Evolutionary conservation across 805 yeast species (phyloP).

Genomic region (Ogataea neopini): DNA sequence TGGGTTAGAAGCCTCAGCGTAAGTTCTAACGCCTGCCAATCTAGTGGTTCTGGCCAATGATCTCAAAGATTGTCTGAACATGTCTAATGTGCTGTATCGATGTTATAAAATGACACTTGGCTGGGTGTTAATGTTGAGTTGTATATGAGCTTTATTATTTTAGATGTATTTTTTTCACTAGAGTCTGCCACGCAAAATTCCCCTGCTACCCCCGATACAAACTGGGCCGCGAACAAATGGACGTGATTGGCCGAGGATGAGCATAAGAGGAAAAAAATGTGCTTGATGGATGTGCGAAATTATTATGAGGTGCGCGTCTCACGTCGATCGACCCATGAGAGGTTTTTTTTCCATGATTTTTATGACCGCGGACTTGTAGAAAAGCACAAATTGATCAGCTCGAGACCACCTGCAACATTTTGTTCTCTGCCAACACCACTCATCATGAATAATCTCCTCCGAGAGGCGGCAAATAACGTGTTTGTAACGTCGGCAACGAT

Average conservation of each 20-base stretch:
- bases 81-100: slow-evolving; percentile 20
- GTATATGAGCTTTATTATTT: background rate
- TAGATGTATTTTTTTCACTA: slow-evolving; percentile 1
- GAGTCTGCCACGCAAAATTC: slow-evolving; percentile 7
- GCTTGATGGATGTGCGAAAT: slow-evolving; percentile 6
- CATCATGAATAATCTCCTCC: slow-evolving; percentile 30
- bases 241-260: slow-evolving; percentile 12
- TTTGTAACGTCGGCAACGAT: slow-evolving; percentile 36
- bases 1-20: slow-evolving; percentile 71
- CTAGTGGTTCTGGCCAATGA: slow-evolving; percentile 59
- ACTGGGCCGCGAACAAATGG: slow-evolving; percentile 11
- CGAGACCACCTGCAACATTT: no score
- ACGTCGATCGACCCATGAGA: slow-evolving; percentile 24
- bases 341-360: no score
- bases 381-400: no score
- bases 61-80: slow-evolving; percentile 68
- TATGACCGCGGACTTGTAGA: no score
- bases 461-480: slow-evolving; percentile 34
- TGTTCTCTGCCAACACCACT: no score
- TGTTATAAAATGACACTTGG: slow-evolving; percentile 4
- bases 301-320: no score
- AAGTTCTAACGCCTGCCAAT: slow-evolving; percentile 69
- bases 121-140: background rate
- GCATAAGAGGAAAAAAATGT: slow-evolving; percentile 5
- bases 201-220: slow-evolving; percentile 7